A percentile compares a stretch with the other conserved stretches of the same genome.
phyloP scores from a whole-genome alignment of 306 rosid genomes.

The Dalbergia oliveri region DNA sequence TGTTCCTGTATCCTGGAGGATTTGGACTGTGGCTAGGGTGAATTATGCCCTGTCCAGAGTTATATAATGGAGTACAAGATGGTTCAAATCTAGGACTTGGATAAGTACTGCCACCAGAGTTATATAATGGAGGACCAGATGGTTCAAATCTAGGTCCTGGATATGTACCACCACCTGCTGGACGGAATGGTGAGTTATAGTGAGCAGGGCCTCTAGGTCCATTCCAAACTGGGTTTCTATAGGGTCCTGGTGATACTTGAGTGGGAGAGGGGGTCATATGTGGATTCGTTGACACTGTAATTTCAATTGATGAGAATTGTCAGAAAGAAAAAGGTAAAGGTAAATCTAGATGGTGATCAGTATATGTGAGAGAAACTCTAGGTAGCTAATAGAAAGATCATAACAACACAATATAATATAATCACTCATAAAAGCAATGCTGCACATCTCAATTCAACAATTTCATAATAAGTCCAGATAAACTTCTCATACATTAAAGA shows the following conservation, averaged over 20 bases:
- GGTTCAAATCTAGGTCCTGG: slow-evolving; percentile 59
- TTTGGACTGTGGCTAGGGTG: slow-evolving; percentile 55
- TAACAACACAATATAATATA: not conserved
- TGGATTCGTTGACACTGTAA: slow-evolving; percentile 61
- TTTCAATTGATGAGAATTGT: slow-evolving; percentile 43
- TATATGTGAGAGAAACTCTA: slow-evolving; percentile 24
- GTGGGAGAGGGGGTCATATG: slow-evolving; percentile 53
- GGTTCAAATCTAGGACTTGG: slow-evolving; percentile 59
- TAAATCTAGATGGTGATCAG: slow-evolving; percentile 21
- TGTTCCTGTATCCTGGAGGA: slow-evolving; percentile 56
- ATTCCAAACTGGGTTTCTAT: slow-evolving; percentile 57
- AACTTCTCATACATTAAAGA: slow-evolving; percentile 1
- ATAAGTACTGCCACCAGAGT: slow-evolving; percentile 45
- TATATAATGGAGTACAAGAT: slow-evolving; percentile 44
- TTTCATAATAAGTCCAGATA: not conserved
- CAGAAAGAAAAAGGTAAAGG: slow-evolving; percentile 32
- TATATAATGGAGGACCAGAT: slow-evolving; percentile 45
- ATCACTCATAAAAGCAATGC: slow-evolving; percentile 32
- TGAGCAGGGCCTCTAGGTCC: slow-evolving; percentile 57
- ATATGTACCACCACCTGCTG: slow-evolving; percentile 47
- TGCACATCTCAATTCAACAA: slow-evolving; percentile 14
- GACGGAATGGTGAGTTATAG: slow-evolving; percentile 51
- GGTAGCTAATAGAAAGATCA: slow-evolving; percentile 20
- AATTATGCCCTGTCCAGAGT: slow-evolving; percentile 52
- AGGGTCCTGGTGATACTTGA: slow-evolving; percentile 56